A percentile compares a stretch with the other conserved stretches of the same genome.
Evolutionary conservation across 139 green algal species (phyloP).

Genomic region (Zygnema circumcarinatum): DNA sequence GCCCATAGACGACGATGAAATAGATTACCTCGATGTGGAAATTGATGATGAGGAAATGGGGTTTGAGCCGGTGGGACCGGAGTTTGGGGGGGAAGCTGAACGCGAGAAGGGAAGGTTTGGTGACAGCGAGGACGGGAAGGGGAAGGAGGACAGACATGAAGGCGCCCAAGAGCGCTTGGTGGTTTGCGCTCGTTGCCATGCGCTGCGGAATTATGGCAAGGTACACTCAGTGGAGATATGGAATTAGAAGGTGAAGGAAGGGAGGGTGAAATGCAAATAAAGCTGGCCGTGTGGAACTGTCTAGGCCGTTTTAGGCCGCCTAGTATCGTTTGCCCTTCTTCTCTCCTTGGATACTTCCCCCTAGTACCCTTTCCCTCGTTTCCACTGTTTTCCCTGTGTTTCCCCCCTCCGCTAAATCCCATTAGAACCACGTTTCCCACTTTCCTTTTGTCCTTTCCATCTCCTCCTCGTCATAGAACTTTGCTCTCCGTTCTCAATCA

Average conservation of each 20-base stretch:
- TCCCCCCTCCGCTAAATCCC: neutral
- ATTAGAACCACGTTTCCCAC: neutral
- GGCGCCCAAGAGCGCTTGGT: conserved; percentile 59
- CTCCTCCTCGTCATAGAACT: neutral
- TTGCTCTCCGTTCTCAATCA: neutral
- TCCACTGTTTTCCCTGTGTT: neutral
- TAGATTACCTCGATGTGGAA: conserved; percentile 33
- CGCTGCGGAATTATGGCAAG: conserved; percentile 74
- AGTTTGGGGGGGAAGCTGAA: conserved; percentile 21
- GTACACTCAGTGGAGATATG: conserved; percentile 64
- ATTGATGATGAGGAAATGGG: conserved; percentile 8
- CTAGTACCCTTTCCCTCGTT: neutral
- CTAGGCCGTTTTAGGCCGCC: too few species aligned
- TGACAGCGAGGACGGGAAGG: neutral
- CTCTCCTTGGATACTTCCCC: neutral
- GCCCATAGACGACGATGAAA: neutral
- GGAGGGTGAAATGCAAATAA: too few species aligned
- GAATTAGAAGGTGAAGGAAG: too few species aligned
- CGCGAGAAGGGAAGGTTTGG: neutral
- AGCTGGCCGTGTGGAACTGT: too few species aligned
- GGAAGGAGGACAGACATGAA: conserved; percentile 24
- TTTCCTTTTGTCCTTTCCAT: neutral
- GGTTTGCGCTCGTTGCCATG: conserved; percentile 89
- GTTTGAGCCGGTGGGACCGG: neutral
- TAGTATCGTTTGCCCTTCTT: too few species aligned